These are phyloP conservation scores for Smittium mucronatum DNA, from an alignment of 371 early-diverging fungal species.

Conservation along the genomic window DNA sequence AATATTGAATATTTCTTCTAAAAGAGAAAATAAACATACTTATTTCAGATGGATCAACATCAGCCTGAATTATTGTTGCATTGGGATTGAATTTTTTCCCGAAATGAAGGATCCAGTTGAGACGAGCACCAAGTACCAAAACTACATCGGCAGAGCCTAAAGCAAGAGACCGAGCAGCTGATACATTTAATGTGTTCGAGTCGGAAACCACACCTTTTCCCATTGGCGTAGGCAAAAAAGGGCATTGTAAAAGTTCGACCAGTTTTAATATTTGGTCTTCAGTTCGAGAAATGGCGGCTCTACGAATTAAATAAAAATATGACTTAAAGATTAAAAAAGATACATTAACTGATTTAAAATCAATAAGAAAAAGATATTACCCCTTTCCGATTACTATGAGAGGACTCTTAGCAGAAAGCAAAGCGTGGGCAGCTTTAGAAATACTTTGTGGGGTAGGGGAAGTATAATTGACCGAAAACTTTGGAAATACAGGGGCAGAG, in stretches of 20 bases:
- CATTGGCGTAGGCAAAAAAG: slow-evolving; percentile 73
- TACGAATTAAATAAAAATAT: not conserved
- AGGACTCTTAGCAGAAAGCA: slow-evolving; percentile 42
- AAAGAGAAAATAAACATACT: slow-evolving; percentile 24
- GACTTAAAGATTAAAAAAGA: not conserved
- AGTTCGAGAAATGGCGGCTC: slow-evolving; percentile 50
- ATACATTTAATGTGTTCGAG: slow-evolving; percentile 43
- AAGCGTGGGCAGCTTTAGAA: slow-evolving; percentile 18
- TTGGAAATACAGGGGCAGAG: slow-evolving; percentile 6
- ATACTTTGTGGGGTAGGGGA: slow-evolving; percentile 37
- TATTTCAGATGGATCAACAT: slow-evolving; percentile 53
- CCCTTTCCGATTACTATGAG: slow-evolving; percentile 68
- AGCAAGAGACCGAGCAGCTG: slow-evolving; percentile 59
- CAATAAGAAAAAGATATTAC: not conserved
- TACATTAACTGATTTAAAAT: not conserved
- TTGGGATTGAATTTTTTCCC: slow-evolving; percentile 43
- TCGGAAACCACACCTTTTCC: slow-evolving; percentile 62
- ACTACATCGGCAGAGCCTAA: slow-evolving; percentile 56
- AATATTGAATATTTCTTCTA: too few relatives aligned
- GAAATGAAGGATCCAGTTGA: slow-evolving; percentile 75
- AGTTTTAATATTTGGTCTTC: slow-evolving; percentile 45
- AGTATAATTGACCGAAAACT: slow-evolving; percentile 18
- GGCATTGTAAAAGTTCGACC: slow-evolving; percentile 41
- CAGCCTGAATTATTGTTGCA: slow-evolving; percentile 56
- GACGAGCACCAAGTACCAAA: slow-evolving; percentile 51